A percentile compares a stretch with the other conserved stretches of the same genome.
These are phyloP conservation scores for Amaranthus cruentus DNA, from an alignment of 148 eudicot genomes.

Conservation along the genomic window DNA sequence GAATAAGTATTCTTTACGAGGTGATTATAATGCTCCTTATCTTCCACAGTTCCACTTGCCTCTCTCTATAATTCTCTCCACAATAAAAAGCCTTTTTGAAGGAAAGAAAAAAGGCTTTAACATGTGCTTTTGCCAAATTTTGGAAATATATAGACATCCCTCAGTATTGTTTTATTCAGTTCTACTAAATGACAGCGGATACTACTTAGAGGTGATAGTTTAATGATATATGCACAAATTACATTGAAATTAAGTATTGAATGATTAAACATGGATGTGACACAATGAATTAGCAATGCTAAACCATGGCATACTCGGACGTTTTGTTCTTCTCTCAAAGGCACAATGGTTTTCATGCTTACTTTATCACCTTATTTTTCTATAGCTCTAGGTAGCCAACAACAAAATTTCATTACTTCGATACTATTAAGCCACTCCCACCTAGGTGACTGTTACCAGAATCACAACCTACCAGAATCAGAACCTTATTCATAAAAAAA, in stretches of 20 bases:
- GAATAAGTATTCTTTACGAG: constrained; percentile 51
- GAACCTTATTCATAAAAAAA: no score
- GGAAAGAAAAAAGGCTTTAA: no score
- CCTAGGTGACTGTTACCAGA: no score
- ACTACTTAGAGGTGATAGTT: neutral
- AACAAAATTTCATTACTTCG: no score
- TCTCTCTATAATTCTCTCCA: neutral
- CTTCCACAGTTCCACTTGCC: neutral
- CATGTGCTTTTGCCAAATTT: neutral
- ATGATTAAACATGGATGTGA: neutral
- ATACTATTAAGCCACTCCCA: no score
- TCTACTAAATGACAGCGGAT: neutral
- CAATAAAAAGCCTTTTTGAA: neutral
- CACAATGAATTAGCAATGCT: neutral
- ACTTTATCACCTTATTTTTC: neutral
- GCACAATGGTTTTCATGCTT: neutral
- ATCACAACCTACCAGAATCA: no score
- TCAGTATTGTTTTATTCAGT: neutral
- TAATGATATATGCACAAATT: neutral
- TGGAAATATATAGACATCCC: neutral
- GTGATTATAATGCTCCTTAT: constrained; percentile 27
- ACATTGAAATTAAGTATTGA: neutral
- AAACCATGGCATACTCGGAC: neutral
- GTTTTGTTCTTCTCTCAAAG: neutral
- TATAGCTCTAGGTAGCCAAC: neutral